Conservation (phyloP, 176 grass and related monocot species). For the Puccinellia tenuiflora region DNA sequence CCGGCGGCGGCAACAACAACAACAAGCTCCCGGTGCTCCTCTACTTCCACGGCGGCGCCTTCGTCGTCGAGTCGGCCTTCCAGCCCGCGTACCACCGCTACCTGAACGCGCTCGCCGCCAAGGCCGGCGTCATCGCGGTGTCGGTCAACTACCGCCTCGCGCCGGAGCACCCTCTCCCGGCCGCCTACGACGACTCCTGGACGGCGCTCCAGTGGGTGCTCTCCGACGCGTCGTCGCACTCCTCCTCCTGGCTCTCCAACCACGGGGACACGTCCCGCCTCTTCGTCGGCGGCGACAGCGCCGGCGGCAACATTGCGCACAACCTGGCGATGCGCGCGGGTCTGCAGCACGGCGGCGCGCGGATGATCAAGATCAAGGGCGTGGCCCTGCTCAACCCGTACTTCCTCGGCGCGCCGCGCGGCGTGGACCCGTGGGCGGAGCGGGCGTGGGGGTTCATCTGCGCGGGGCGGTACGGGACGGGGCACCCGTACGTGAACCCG, state of each 20-base stretch:
- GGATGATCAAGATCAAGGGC: constrained; percentile 24
- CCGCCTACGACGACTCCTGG: constrained; percentile 80
- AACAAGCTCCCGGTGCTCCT: constrained; percentile 57
- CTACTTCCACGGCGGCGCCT: constrained; percentile 91
- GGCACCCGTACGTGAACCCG: constrained; percentile 58
- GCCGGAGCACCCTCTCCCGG: constrained; percentile 64
- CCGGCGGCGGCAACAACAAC: not conserved
- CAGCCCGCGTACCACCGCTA: constrained; percentile 54
- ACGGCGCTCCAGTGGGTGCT: constrained; percentile 54
- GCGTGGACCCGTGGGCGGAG: not conserved
- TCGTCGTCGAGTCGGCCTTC: constrained; percentile 63
- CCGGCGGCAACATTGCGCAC: constrained; percentile 88
- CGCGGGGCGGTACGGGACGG: constrained; percentile 42
- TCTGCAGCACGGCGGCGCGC: not conserved
- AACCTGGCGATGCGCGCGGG: constrained; percentile 56
- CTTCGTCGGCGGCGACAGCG: constrained; percentile 77
- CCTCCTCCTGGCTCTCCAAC: constrained; percentile 36
- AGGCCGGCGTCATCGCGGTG: constrained; percentile 38
- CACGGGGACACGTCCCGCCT: constrained; percentile 41
- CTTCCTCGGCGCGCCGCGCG: constrained; percentile 39
- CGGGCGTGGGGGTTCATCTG: constrained; percentile 51
- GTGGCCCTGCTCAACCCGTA: constrained; percentile 59
- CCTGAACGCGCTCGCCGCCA: constrained; percentile 48
- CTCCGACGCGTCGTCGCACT: not conserved
- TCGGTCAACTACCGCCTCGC: constrained; percentile 76